Percentiles rank a stretch among this genome's conserved stretches.
Conservation (phyloP, 805 yeast genomes). For the Lipomyces sp. region DNA sequence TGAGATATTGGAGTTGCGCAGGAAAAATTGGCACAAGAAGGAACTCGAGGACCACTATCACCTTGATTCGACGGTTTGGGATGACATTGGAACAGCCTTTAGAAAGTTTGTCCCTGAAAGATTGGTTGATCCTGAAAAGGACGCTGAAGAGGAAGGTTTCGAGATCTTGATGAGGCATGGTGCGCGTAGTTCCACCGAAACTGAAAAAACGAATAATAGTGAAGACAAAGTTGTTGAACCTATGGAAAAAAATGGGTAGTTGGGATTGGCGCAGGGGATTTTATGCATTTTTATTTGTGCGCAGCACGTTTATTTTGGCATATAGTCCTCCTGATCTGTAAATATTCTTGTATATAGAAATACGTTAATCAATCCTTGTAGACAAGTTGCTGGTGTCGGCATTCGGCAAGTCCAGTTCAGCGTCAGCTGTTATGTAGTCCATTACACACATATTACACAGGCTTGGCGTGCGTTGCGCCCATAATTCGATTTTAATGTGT, state of each 20-base stretch:
- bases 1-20: conserved; percentile 13
- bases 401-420: no score
- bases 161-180: conserved; percentile 23
- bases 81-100: conserved; percentile 24
- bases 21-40: conserved; percentile 6
- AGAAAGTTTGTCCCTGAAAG: conserved; percentile 7
- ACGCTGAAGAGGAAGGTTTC: conserved; percentile 16
- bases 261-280: not conserved
- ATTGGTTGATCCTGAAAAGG: not conserved
- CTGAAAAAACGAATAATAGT: not conserved
- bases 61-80: conserved; percentile 14
- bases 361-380: not conserved
- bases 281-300: not conserved
- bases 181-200: not conserved
- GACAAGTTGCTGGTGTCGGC: no score
- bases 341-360: not conserved
- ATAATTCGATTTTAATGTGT: no score
- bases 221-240: not conserved
- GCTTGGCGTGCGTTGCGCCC: no score
- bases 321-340: not conserved
- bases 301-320: not conserved
- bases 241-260: not conserved
- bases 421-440: no score
- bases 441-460: no score
- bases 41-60: conserved; percentile 12